Conservation (phyloP, 2,329 filamentous ascomycete genomes). For the Madurella mycetomatis region DNA sequence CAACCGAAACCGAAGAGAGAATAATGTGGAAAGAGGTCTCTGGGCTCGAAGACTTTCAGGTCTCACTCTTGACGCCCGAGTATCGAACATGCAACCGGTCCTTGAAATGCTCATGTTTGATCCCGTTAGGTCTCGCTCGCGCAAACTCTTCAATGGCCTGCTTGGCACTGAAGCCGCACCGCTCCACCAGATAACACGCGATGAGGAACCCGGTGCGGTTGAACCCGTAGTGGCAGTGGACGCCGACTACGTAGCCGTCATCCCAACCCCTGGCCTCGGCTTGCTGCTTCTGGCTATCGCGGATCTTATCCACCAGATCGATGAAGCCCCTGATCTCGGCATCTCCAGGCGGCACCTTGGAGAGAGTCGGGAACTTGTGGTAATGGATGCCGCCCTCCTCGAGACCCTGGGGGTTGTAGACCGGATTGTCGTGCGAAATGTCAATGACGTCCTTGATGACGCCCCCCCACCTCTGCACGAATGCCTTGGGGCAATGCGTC, state of each 20-base stretch:
- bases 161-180: constrained; percentile 64
- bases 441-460: constrained; percentile 76
- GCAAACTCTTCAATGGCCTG: constrained; percentile 78
- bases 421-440: constrained; percentile 84
- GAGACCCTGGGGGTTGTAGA: constrained; percentile 74
- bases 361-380: constrained; percentile 87
- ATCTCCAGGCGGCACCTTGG: constrained; percentile 73
- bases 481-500: constrained; percentile 68
- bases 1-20: not conserved
- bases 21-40: not conserved
- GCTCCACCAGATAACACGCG: constrained; percentile 84
- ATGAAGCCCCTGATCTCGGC: constrained; percentile 53
- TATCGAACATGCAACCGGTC: constrained; percentile 81
- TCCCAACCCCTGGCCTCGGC: constrained; percentile 40
- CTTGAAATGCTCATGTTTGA: constrained; percentile 84
- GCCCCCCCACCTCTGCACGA: constrained; percentile 63
- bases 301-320: constrained; percentile 54
- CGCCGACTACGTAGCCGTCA: constrained; percentile 59
- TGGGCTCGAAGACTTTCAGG: not conserved
- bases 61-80: constrained; percentile 31
- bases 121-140: constrained; percentile 69
- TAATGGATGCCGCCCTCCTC: constrained; percentile 65
- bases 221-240: constrained; percentile 95
- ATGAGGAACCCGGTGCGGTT: constrained; percentile 92
- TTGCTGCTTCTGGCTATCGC: constrained; percentile 48